Evolutionary conservation across 345 rosid species (phyloP), one percentile per base, ranked within the genome.

Genomic region (Gossypium longicalyx): DNA sequence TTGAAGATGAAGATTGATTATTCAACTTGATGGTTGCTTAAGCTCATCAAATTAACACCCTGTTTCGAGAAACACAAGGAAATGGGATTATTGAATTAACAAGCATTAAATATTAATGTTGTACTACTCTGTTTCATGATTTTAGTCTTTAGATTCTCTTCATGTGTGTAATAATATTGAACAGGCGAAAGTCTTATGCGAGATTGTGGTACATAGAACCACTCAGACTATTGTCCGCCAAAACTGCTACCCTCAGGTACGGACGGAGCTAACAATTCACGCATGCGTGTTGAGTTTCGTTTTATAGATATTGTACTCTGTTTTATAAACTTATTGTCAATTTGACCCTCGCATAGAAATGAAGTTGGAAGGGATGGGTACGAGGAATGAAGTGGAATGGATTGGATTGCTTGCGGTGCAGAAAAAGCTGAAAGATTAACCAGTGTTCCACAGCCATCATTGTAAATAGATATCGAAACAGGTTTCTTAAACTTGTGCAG

Each of bases 191-290:
- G 58, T 67, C 3, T 56, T 45, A 3, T 75, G 67, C 15, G 78
- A 75, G 73, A 47, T 75, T 67, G 23, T 67, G 59, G 58, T 76
- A 57, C 47, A 67, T 11, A 76, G 48, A 44, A 44, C 7, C 12
- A 56, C 12, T 27, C 78, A 57, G 20, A 67, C 58, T 4, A 57
- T 76, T n/a, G 47, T 25, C 48, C 67, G 67, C 49, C 78, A 76
- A 56, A 76, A 76, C 9, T 76, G 78, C 20, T 58, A 76, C 48
- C 49, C 72, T 13, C 34, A 41, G 76, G 70, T 74, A 29, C 29
- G 49, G 56, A 58, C 20, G 9, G 25, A 47, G 3, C 51, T 47
- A 9, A 2, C 13, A 47, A 47, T 9, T 47, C 51, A 47, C 0
- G 12, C 3, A 47, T 11, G 51, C 16, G 0, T 47, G 51, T 10